These are phyloP conservation scores for Phytophthora kernoviae DNA, from an alignment of 352 stramenopile species.

Conservation along the genomic window DNA sequence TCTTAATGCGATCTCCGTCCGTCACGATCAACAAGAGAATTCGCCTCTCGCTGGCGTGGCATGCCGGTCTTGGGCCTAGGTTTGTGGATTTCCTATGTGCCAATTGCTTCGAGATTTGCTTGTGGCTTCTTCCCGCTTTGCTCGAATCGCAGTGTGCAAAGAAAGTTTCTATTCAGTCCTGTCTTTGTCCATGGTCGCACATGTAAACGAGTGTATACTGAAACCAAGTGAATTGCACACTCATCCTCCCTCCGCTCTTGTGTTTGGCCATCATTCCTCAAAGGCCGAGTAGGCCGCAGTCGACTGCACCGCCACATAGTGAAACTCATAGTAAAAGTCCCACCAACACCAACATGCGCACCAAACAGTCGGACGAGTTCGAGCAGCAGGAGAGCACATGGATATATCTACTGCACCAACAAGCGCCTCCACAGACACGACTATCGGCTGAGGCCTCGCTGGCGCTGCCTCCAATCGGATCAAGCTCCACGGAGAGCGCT, in stretches of 20 bases:
- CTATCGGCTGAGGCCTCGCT: constrained; percentile 23
- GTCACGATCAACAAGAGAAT: too few species aligned
- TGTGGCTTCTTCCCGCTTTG: constrained; percentile 4
- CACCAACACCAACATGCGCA: constrained; percentile 31
- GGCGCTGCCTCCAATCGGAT: constrained; percentile 16
- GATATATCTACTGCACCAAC: constrained; percentile 64
- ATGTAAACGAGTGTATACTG: constrained; percentile 32
- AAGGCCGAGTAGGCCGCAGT: constrained; percentile 20
- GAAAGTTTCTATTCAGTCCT: constrained; percentile 18
- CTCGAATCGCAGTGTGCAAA: constrained; percentile 11
- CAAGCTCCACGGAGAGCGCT: constrained; percentile 6
- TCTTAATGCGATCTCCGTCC: too few species aligned
- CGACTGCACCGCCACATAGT: constrained; percentile 12
- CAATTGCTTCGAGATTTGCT: not conserved
- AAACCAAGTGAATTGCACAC: constrained; percentile 25
- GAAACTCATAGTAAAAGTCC: not conserved
- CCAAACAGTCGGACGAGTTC: constrained; percentile 51
- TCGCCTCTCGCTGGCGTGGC: too few species aligned
- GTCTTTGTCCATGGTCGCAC: constrained; percentile 4
- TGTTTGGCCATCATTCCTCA: constrained; percentile 30
- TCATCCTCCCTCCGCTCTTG: constrained; percentile 18
- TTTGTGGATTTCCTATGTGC: too few species aligned
- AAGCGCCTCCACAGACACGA: constrained; percentile 41
- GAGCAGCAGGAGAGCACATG: constrained; percentile 57
- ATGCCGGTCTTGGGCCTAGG: too few species aligned